Conservation (phyloP, 2,329 filamentous ascomycete species). For the Colletotrichum somersetense region DNA sequence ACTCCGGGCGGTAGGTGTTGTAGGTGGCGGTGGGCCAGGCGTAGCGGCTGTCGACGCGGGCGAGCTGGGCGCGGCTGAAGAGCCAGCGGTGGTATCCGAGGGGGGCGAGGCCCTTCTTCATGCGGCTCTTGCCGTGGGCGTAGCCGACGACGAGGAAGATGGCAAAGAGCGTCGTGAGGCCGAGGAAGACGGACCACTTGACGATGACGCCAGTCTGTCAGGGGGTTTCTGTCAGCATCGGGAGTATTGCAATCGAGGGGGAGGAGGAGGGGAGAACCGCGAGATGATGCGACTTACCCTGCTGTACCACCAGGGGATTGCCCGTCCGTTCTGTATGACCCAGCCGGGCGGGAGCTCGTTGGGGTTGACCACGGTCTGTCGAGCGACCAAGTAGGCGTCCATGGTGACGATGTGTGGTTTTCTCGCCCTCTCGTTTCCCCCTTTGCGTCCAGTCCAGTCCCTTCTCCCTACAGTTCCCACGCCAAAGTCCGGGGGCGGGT, state of each 20-base stretch:
- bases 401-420: not conserved
- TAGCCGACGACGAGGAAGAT: slow-evolving; percentile 76
- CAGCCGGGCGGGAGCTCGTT: slow-evolving; percentile 45
- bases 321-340: slow-evolving; percentile 45
- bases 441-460: not conserved
- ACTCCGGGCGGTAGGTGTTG: slow-evolving; percentile 55
- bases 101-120: slow-evolving; percentile 74
- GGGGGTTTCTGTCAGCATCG: slow-evolving; percentile 23
- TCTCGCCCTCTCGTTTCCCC: slow-evolving; percentile 2
- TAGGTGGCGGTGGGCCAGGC: slow-evolving; percentile 55
- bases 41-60: slow-evolving; percentile 63
- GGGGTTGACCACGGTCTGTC: slow-evolving; percentile 33
- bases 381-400: slow-evolving; percentile 33
- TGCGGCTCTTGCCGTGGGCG: slow-evolving; percentile 75
- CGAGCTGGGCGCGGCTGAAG: slow-evolving; percentile 60
- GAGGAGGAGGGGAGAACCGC: slow-evolving; percentile 3
- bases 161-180: slow-evolving; percentile 69
- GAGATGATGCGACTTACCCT: slow-evolving; percentile 37
- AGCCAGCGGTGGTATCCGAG: slow-evolving; percentile 78
- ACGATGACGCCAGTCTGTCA: slow-evolving; percentile 72
- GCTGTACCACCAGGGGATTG: slow-evolving; percentile 48
- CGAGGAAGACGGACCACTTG: slow-evolving; percentile 78
- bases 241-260: not conserved
- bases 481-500: not conserved
- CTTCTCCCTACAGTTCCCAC: slow-evolving; percentile 2